These are phyloP conservation scores for Crotalaria pallida DNA, from an alignment of 306 rosid species.

Conservation along the genomic window DNA sequence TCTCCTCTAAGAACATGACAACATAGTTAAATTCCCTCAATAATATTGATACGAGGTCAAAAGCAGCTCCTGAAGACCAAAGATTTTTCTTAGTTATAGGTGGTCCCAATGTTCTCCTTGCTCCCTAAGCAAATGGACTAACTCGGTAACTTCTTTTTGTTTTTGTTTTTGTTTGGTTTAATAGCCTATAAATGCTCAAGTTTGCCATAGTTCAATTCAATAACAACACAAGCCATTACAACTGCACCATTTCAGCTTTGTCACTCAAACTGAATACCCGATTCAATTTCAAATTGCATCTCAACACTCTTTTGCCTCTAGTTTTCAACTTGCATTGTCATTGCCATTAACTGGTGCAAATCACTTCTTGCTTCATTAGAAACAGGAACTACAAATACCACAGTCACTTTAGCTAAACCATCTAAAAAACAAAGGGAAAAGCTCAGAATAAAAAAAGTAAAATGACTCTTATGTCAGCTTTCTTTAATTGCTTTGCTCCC, in stretches of 20 bases:
- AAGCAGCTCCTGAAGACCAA: not conserved
- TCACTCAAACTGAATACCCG: not conserved
- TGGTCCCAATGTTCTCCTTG: not conserved
- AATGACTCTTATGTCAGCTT: constrained; percentile 4
- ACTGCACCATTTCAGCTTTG: not conserved
- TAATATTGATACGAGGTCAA: too few species aligned
- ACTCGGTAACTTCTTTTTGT: not conserved
- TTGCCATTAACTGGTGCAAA: not conserved
- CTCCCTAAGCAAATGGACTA: not conserved
- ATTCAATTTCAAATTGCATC: not conserved
- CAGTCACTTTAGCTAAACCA: not conserved
- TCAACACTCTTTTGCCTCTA: not conserved
- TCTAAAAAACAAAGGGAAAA: not conserved
- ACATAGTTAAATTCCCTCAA: too few species aligned
- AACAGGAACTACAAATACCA: not conserved
- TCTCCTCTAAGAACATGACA: not conserved
- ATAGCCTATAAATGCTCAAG: not conserved
- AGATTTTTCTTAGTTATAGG: too few species aligned
- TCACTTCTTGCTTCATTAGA: not conserved
- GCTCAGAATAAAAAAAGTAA: not conserved
- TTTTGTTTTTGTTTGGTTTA: too few species aligned
- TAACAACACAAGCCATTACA: not conserved
- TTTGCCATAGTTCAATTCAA: not conserved
- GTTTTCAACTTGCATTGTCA: too few species aligned
- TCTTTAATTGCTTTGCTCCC: constrained; percentile 16